phyloP scores from a whole-genome alignment of 192 early-diverging fungal genomes.

The Coemansia sp. region DNA sequence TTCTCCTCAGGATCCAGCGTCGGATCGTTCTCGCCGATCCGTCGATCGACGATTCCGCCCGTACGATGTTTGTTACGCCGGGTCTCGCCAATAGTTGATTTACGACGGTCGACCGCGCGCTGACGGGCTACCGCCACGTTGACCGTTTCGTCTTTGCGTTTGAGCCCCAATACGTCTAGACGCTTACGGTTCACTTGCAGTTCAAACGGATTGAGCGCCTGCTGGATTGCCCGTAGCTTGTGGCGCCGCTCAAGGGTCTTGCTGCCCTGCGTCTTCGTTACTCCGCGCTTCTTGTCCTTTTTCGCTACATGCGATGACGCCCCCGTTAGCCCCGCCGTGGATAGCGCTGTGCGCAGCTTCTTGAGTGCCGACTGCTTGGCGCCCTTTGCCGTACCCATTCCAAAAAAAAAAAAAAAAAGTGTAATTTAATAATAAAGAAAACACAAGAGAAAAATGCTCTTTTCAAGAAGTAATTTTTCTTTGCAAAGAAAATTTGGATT shows the following conservation, averaged over 20 bases:
- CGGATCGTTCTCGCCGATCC: constrained; percentile 91
- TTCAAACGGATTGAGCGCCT: constrained; percentile 85
- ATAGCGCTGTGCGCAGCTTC: constrained; percentile 74
- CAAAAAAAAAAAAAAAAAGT: neutral
- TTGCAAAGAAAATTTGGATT: neutral
- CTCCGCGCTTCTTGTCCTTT: constrained; percentile 67
- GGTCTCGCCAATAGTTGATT: constrained; percentile 80
- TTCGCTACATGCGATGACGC: constrained; percentile 59
- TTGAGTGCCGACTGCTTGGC: constrained; percentile 72
- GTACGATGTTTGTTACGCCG: constrained; percentile 64
- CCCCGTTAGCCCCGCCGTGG: constrained; percentile 74
- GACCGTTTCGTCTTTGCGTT: constrained; percentile 76
- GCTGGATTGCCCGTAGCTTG: constrained; percentile 43
- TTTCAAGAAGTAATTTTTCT: neutral
- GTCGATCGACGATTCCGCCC: constrained; percentile 81
- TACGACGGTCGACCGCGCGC: constrained; percentile 81
- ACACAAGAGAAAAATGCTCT: too few species aligned
- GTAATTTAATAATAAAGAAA: neutral
- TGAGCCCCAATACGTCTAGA: constrained; percentile 79
- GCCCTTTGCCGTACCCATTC: constrained; percentile 3
- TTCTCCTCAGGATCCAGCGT: constrained; percentile 90
- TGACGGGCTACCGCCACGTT: constrained; percentile 78
- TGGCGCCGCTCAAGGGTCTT: constrained; percentile 32
- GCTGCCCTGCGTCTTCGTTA: constrained; percentile 43
- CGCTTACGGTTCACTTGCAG: constrained; percentile 76